Conservation (phyloP, 129 eudicot genomes). For the Chrysanthemum seticuspe region DNA sequence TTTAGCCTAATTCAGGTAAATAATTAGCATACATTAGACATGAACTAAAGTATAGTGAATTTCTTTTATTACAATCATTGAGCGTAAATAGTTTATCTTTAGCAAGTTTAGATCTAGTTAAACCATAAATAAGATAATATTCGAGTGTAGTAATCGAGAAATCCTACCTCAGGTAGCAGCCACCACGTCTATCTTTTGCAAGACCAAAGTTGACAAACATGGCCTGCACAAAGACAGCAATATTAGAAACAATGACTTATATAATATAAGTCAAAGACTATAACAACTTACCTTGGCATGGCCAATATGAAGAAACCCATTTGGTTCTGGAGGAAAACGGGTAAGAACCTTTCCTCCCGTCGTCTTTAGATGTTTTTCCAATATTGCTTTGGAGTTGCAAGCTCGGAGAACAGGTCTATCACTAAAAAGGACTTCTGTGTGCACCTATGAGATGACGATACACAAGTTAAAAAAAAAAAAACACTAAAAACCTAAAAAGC, state of each 20-base stretch:
- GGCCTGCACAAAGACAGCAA: constrained; percentile 51
- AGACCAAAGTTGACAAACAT: constrained; percentile 98
- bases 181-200: constrained; percentile 93
- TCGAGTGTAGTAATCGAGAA: neutral
- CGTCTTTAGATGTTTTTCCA: constrained; percentile 67
- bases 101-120: neutral
- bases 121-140: neutral
- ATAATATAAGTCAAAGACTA: neutral
- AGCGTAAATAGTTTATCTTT: too few species aligned
- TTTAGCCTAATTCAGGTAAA: neutral
- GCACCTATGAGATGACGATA: constrained; percentile 56
- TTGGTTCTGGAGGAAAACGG: constrained; percentile 99
- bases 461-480: neutral
- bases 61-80: too few species aligned
- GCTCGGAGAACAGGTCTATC: constrained; percentile 74
- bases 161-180: constrained; percentile 77
- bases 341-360: constrained; percentile 86
- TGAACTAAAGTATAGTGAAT: too few species aligned
- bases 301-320: constrained; percentile 95
- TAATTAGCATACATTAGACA: neutral
- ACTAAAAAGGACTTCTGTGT: constrained; percentile 87
- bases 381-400: constrained; percentile 70
- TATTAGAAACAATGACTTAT: constrained; percentile 17
- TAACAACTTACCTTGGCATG: constrained; percentile 73
- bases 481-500: neutral